Conservation (phyloP, 2,329 filamentous ascomycete genomes). For the Monosporascus sp. region DNA sequence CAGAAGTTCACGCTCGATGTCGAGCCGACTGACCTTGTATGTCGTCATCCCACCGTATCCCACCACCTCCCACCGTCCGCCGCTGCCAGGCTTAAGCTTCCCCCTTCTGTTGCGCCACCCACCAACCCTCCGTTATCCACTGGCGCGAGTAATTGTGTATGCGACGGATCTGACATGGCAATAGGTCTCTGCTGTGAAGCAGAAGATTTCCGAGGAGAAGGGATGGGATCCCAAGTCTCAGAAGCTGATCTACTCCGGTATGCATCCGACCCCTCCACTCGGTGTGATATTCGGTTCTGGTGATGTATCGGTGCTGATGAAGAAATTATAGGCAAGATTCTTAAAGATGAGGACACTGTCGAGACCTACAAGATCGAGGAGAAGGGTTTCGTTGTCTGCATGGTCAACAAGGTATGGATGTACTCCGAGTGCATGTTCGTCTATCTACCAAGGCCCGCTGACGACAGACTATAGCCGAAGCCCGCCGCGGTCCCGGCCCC, state of each 20-base stretch:
- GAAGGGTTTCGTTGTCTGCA: constrained; percentile 98
- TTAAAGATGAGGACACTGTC: constrained; percentile 95
- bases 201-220: constrained; percentile 86
- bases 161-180: constrained; percentile 14
- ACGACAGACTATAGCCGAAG: constrained; percentile 58
- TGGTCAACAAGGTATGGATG: constrained; percentile 86
- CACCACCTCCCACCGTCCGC: constrained; percentile 12
- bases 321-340: constrained; percentile 74
- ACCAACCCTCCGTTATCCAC: constrained; percentile 2
- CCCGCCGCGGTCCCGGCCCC: constrained; percentile 37
- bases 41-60: constrained; percentile 35
- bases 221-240: constrained; percentile 86
- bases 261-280: constrained; percentile 21
- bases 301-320: constrained; percentile 17
- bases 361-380: constrained; percentile 98
- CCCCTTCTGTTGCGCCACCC: constrained; percentile 1
- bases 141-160: constrained; percentile 2
- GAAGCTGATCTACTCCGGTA: constrained; percentile 98
- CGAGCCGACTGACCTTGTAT: constrained; percentile 85
- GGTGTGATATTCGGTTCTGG: neutral
- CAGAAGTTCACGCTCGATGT: constrained; percentile 97
- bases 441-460: constrained; percentile 3
- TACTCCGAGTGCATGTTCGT: constrained; percentile 3
- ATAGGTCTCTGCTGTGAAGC: constrained; percentile 85
- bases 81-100: constrained; percentile 4